A percentile compares a stretch with the other conserved stretches of the same genome.
Conservation (phyloP, 352 stramenopile genomes). For the Phytophthora cajani region DNA sequence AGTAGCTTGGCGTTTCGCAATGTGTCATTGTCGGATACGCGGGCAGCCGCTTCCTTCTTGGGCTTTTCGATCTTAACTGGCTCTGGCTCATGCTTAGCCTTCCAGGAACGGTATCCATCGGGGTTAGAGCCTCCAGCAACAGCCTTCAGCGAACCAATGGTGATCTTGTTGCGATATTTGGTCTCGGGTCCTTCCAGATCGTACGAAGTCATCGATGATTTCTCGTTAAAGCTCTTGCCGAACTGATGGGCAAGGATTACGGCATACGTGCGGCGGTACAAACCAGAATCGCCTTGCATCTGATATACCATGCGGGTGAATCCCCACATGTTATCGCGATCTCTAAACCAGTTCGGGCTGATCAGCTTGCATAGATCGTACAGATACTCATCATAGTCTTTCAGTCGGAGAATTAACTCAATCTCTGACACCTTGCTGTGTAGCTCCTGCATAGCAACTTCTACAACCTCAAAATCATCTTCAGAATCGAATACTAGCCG, state of each 20-base stretch:
- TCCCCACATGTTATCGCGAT: too few relatives aligned
- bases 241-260: neutral
- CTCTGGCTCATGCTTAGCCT: conserved; percentile 1
- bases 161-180: neutral
- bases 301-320: too few relatives aligned
- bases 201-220: neutral
- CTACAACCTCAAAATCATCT: too few relatives aligned
- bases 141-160: neutral
- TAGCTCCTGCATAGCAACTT: too few relatives aligned
- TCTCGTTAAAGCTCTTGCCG: neutral
- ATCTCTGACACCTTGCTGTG: too few relatives aligned
- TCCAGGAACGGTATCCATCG: neutral
- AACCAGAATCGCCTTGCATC: too few relatives aligned
- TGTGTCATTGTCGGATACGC: neutral
- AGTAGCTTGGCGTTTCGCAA: neutral
- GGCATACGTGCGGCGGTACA: neutral
- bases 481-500: too few relatives aligned
- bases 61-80: neutral
- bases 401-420: too few relatives aligned
- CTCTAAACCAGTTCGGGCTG: too few relatives aligned
- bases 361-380: too few relatives aligned
- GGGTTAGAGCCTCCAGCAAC: neutral
- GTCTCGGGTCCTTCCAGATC: neutral
- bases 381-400: too few relatives aligned
- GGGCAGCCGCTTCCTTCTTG: neutral